phyloP scores from a whole-genome alignment of 768 basidiomycete species.

The Hortiboletus campestris region DNA sequence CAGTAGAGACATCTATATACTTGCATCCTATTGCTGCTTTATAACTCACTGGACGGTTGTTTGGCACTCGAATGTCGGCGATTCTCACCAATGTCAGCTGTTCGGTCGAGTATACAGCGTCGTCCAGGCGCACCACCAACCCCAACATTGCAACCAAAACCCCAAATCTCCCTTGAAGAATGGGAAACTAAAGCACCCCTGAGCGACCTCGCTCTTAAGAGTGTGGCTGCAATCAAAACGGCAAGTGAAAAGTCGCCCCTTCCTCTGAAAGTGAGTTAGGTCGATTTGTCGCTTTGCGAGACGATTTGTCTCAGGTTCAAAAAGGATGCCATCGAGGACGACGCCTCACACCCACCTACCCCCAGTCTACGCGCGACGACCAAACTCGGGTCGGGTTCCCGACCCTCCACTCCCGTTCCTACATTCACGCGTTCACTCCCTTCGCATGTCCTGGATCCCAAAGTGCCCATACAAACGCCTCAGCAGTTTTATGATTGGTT shows the following conservation, averaged over 20 bases:
- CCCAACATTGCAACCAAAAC: constrained; percentile 36
- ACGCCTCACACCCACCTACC: constrained; percentile 34
- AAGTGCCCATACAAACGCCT: constrained; percentile 78
- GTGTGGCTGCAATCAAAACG: constrained; percentile 59
- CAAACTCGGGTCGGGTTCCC: constrained; percentile 42
- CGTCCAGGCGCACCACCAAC: constrained; percentile 28
- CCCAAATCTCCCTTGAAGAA: constrained; percentile 72
- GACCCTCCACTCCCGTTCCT: constrained; percentile 44
- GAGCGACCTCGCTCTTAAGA: constrained; percentile 62
- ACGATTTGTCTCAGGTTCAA: constrained; percentile 31
- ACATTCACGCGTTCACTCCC: constrained; percentile 19
- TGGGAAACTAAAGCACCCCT: constrained; percentile 88
- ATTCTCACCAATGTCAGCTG: constrained; percentile 21
- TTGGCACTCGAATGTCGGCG: neutral
- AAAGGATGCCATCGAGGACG: constrained; percentile 44
- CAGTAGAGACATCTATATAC: neutral
- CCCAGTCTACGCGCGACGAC: constrained; percentile 34
- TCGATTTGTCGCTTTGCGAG: neutral
- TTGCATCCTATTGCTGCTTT: neutral
- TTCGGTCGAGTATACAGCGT: constrained; percentile 21
- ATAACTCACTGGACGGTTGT: too few relatives aligned
- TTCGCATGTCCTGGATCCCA: constrained; percentile 66
- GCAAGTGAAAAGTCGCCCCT: constrained; percentile 60
- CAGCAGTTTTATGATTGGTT: constrained; percentile 99
- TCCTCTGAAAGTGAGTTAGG: constrained; percentile 66